Percentiles rank a stretch among this genome's conserved stretches.
phyloP scores from a whole-genome alignment of 495 filamentous ascomycete species.

The Aspergillus avenaceus region DNA sequence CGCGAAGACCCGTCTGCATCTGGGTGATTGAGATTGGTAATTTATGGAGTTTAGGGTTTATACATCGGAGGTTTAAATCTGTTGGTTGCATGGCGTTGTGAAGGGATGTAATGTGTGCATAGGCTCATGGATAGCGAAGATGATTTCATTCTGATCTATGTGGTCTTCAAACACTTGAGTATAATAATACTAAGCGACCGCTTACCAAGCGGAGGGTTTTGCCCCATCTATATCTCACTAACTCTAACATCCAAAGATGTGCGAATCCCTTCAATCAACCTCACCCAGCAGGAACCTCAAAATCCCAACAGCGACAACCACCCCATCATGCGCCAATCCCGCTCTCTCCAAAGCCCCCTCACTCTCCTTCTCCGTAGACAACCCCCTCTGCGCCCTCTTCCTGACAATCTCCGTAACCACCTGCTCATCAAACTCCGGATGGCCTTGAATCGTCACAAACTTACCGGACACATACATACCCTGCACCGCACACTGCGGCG shows the following conservation, averaged over 20 bases:
- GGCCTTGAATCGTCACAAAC: conserved; percentile 81
- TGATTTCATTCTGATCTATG: too few species aligned
- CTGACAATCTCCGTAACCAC: conserved; percentile 70
- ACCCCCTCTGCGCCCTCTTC: conserved; percentile 51
- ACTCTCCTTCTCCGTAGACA: conserved; percentile 62
- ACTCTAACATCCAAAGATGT: background rate
- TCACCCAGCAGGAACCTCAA: conserved; percentile 67
- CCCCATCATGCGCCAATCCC: conserved; percentile 67
- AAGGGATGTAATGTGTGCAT: too few species aligned
- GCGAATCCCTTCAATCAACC: conserved; percentile 5
- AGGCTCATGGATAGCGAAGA: too few species aligned
- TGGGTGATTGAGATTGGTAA: background rate
- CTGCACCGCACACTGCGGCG: conserved; percentile 67
- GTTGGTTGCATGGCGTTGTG: background rate
- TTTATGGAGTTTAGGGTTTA: background rate
- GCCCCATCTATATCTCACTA: too few species aligned
- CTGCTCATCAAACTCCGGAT: conserved; percentile 79
- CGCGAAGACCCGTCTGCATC: conserved; percentile 53
- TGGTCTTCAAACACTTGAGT: too few species aligned
- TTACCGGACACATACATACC: conserved; percentile 67
- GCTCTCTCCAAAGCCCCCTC: conserved; percentile 65
- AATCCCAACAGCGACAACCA: conserved; percentile 63
- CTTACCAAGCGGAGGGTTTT: too few species aligned
- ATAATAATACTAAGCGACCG: too few species aligned
- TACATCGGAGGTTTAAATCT: background rate